A percentile compares a stretch with the other conserved stretches of the same genome.
These are phyloP conservation scores for Calonectria multiphialidica DNA, from an alignment of 2,329 filamentous ascomycete species.

Conservation along the genomic window DNA sequence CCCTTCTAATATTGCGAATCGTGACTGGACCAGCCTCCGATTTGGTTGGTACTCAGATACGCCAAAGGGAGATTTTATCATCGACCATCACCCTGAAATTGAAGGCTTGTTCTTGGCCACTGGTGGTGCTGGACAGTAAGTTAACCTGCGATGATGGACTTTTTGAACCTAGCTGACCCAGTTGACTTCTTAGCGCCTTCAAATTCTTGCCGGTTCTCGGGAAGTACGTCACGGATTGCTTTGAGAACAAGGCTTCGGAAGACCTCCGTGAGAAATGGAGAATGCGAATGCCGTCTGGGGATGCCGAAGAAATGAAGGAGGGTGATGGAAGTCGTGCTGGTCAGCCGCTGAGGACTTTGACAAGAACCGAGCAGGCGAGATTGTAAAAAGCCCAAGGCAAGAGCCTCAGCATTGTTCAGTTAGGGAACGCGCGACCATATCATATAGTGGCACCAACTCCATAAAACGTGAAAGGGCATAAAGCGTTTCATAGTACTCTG, in stretches of 20 bases:
- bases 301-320: constrained; percentile 22
- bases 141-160: too few species aligned
- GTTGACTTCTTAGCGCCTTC: constrained; percentile 22
- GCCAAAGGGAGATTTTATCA: constrained; percentile 70
- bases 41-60: constrained; percentile 77
- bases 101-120: constrained; percentile 61
- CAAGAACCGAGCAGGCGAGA: constrained; percentile 43
- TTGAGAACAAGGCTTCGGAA: constrained; percentile 44
- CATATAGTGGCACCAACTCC: too few species aligned
- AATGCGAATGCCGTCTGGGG: constrained; percentile 27
- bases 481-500: too few species aligned
- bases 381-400: constrained; percentile 20
- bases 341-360: constrained; percentile 41
- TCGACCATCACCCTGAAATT: constrained; percentile 65
- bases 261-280: constrained; percentile 47
- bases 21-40: constrained; percentile 63
- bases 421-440: too few species aligned
- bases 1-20: constrained; percentile 61
- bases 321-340: constrained; percentile 48
- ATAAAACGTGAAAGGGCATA: too few species aligned
- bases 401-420: neutral
- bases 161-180: too few species aligned
- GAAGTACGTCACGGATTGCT: constrained; percentile 44
- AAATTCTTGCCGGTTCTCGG: constrained; percentile 38
- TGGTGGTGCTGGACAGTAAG: constrained; percentile 47